Evolutionary conservation across 768 basidiomycete genomes (phyloP).

Genomic region (Auricularia auricula-judae): DNA sequence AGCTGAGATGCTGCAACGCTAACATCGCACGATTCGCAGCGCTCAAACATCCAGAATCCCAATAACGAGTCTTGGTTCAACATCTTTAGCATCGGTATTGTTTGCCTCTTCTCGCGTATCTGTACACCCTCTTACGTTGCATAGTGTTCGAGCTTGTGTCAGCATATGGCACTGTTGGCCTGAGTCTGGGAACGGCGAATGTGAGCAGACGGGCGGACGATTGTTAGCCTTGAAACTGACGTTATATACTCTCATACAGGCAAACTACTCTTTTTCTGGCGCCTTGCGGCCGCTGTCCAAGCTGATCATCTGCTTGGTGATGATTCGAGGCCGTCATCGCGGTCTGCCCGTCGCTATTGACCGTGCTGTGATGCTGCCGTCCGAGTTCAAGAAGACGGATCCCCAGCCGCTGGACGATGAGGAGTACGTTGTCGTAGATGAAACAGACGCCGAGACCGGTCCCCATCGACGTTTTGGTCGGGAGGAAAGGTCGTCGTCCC

Average conservation of each 20-base stretch:
- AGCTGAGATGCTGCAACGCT: not conserved
- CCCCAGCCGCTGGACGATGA: not conserved
- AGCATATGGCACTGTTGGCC: conserved; percentile 80
- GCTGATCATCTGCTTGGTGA: conserved; percentile 74
- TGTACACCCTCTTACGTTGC: conserved; percentile 6
- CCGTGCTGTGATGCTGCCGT: conserved; percentile 73
- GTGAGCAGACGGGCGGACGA: conserved; percentile 31
- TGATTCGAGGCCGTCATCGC: conserved; percentile 90
- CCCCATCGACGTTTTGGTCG: not conserved
- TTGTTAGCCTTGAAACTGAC: conserved; percentile 7
- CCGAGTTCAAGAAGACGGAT: conserved; percentile 29
- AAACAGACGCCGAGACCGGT: not conserved
- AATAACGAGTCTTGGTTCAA: conserved; percentile 62
- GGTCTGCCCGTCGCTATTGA: conserved; percentile 83
- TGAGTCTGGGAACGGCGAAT: conserved; percentile 77
- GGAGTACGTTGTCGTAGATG: not conserved
- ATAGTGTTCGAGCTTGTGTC: conserved; percentile 77
- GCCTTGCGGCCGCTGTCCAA: conserved; percentile 75
- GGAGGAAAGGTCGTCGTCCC: not conserved
- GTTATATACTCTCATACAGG: conserved; percentile 31
- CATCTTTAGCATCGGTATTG: conserved; percentile 67
- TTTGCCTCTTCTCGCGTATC: conserved; percentile 12
- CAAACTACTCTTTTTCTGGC: conserved; percentile 73
- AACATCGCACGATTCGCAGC: conserved; percentile 25
- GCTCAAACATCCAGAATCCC: conserved; percentile 43